Evolutionary conservation across 2,329 filamentous ascomycete genomes (phyloP).

Genomic region (Dryadomyces quercus-mongolicae): DNA sequence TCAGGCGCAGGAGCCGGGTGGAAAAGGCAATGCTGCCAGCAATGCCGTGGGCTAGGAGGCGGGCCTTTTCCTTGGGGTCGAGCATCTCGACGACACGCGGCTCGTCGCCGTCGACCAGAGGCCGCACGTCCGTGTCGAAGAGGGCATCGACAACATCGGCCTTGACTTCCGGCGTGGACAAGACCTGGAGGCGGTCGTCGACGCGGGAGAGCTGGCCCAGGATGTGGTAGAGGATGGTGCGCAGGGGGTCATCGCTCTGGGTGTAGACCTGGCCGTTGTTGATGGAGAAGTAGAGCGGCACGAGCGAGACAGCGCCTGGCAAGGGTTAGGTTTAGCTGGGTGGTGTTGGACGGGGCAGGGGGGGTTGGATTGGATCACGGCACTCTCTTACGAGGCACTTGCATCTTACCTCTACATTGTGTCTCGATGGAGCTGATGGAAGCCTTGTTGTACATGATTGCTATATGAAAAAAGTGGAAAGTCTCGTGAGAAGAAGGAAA

Average conservation of each 20-base stretch:
- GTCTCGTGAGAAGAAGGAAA: background rate
- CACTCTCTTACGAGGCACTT: background rate
- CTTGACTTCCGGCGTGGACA: constrained; percentile 13
- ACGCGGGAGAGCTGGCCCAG: constrained; percentile 14
- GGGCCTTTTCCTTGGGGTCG: constrained; percentile 20
- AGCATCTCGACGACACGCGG: constrained; percentile 17
- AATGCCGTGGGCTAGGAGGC: constrained; percentile 23
- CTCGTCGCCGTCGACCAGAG: constrained; percentile 19
- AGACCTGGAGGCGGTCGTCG: constrained; percentile 10
- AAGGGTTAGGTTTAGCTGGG: background rate
- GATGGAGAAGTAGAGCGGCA: constrained; percentile 16
- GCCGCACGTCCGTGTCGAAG: constrained; percentile 20
- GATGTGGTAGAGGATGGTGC: constrained; percentile 15
- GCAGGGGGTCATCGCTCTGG: constrained; percentile 15
- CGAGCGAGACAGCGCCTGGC: constrained; percentile 18
- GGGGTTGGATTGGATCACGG: background rate
- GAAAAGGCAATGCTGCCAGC: constrained; percentile 21
- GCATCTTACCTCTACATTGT: constrained; percentile 4
- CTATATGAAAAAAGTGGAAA: background rate
- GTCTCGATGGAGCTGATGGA: background rate
- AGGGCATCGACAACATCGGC: constrained; percentile 18
- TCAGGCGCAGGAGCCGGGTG: constrained; percentile 12
- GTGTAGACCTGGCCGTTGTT: constrained; percentile 17
- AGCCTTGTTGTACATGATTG: background rate
- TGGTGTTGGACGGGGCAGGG: background rate